Evolutionary conservation across 2,329 filamentous ascomycete species (phyloP), one percentile per base, ranked within the genome.

Genomic region (Sporothrix variecibatus): DNA sequence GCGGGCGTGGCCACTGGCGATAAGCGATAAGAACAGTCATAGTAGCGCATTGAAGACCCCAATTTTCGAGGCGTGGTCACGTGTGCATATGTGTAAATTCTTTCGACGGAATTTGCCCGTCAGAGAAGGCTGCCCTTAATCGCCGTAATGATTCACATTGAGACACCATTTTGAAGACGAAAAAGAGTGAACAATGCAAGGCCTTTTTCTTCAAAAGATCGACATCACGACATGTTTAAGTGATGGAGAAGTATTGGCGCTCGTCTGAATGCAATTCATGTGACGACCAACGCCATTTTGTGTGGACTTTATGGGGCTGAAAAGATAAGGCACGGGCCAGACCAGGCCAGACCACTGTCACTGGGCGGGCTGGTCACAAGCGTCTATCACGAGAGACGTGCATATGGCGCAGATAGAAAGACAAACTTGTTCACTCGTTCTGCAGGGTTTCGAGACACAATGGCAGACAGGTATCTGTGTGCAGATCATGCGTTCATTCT

Each of bases 1-100:
- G 60, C 49, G 49, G 34, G 71, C 56, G n/a, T 51, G 49, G 72
- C 43, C 71, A 31, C 15, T 49, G 23, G 71, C 71, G 71, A 73
- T 73, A 73, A 73, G 71, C 72, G 72, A 73, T 73, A 73, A 73
- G 69, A 49, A 51, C 64, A 68, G 64, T 34, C 49, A 53, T 9
- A n/a, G 17, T 23, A 9, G 46, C 23, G 23, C n/a, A 67, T 26
- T 56, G 28, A 12, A 12, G 23, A 23, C 23, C 23, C 3, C 51
- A 28, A 5, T 46, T 46, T 49, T 2, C 26, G 12, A 20, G 15
- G 26, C 8, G 2, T 1, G 11, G 62, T 67, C 62, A 67, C 62
- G 62, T 67, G 62, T 3, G 4, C 51, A 9, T 56, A 28, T 3
- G 31, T 62, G 7, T n/a, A n/a, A 38, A 62, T 20, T 49, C 15